phyloP scores from a whole-genome alignment of 75 land plant species.

The Cupressus sempervirens region DNA sequence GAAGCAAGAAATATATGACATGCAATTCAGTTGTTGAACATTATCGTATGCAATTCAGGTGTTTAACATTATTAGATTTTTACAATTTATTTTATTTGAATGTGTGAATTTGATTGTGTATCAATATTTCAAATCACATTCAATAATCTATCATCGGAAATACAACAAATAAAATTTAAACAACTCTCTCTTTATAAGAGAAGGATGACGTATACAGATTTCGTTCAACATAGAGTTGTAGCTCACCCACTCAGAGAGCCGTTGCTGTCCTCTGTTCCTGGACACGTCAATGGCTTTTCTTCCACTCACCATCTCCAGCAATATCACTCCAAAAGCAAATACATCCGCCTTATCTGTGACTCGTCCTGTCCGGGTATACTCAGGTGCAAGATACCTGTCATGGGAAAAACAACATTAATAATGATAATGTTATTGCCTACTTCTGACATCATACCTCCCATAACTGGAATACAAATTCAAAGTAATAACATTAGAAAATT shows the following conservation, averaged over 20 bases:
- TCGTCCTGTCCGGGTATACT: slow-evolving; percentile 33
- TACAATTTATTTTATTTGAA: too few species aligned
- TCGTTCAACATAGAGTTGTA: background rate
- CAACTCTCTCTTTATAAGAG: too few species aligned
- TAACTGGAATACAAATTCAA: background rate
- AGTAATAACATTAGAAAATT: background rate
- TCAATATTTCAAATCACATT: too few species aligned
- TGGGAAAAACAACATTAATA: background rate
- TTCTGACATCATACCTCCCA: background rate
- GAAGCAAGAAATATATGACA: background rate
- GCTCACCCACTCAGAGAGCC: slow-evolving; percentile 34
- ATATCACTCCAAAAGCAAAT: slow-evolving; percentile 49
- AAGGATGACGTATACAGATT: background rate
- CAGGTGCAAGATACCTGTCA: slow-evolving; percentile 48
- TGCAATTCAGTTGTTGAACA: background rate
- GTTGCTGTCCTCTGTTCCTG: slow-evolving; percentile 29
- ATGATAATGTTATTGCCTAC: background rate
- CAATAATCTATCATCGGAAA: too few species aligned
- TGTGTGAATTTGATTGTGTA: too few species aligned
- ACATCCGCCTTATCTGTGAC: slow-evolving; percentile 55
- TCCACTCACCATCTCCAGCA: slow-evolving; percentile 46
- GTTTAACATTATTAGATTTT: too few species aligned
- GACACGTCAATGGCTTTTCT: slow-evolving; percentile 35
- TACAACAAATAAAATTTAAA: too few species aligned
- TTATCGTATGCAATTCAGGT: too few species aligned